Evolutionary conservation across 352 stramenopile genomes (phyloP), one percentile per base, ranked within the genome.

Genomic region (Phytophthora tentaculata): DNA sequence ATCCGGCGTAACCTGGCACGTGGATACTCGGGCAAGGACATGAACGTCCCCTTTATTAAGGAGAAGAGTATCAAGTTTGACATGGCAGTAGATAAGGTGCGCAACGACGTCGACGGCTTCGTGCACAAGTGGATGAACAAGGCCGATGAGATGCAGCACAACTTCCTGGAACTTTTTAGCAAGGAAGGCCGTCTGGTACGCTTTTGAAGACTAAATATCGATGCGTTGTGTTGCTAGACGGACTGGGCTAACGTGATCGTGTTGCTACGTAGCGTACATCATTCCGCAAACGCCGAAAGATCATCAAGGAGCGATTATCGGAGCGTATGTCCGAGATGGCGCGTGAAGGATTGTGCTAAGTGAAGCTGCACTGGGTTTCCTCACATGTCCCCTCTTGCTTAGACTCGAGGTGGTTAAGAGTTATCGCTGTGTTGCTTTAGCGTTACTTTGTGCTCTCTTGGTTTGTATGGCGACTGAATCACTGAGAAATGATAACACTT

Each of bases 11-110:
- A 97, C 66, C 67, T 97, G 55, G 74, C 93, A 67, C 87, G 90
- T 39, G 91, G 90, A 1, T 96, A 97, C 77, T 86, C 89, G 26
- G 91, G 90, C 68, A 97, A 97, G 72, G 91, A 97, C 49, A 97
- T 97, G 90, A 97, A 97, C 58, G 89, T 97, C 47, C 84, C 86
- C 47, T 91, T 91, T 67, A 87, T 97, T 51, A 93, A 95, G 60
- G 89, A 96, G 66, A 88, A 94, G 65, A 89, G 67, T 52, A 95
- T 96, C 73, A 94, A 96, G 75, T 84, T 95, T 52, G 88, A 96
- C 66, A 95, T 95, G 75, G 76, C 86, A 13, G 73, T 94, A 50
- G 87, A 96, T 72, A 92, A 95, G 61, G 78, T 91, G 51, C 89
- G 90, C 70, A 78, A 92, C 56, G 82, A 93, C 37, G 87, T 92